Percentiles rank a stretch among this genome's conserved stretches.
Evolutionary conservation across 108 stramenopile genomes (phyloP).

Genomic region (Cyclotella baltica): DNA sequence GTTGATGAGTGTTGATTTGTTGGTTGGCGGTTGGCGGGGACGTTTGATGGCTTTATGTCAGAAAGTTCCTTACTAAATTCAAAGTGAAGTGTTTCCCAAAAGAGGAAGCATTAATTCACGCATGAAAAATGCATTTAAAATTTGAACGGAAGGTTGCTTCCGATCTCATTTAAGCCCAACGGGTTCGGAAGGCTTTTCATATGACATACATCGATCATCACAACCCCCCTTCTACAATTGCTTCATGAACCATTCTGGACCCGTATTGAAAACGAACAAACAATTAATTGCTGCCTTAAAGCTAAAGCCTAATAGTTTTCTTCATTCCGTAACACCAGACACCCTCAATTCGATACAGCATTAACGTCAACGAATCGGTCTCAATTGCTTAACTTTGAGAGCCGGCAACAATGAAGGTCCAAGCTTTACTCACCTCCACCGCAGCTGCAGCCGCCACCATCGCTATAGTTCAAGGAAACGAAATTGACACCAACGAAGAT

Average conservation of each 20-base stretch:
- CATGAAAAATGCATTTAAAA: not conserved
- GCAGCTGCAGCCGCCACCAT: not conserved
- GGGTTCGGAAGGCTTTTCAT: not conserved
- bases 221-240: not conserved
- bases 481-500: conserved; percentile 9
- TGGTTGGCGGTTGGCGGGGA: not conserved
- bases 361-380: too few relatives aligned
- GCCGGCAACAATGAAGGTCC: not conserved
- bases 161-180: not conserved
- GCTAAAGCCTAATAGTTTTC: too few relatives aligned
- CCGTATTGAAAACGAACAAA: too few relatives aligned
- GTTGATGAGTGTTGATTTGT: too few relatives aligned
- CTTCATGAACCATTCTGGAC: conserved; percentile 3
- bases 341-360: too few relatives aligned
- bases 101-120: not conserved
- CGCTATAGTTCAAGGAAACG: not conserved
- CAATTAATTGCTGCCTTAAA: too few relatives aligned
- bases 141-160: not conserved
- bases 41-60: not conserved
- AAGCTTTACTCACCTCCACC: not conserved
- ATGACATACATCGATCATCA: not conserved
- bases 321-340: too few relatives aligned
- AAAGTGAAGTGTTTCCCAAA: not conserved
- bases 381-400: not conserved
- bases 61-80: not conserved